Percentiles rank a stretch among this genome's conserved stretches.
Conservation (phyloP, 805 yeast genomes). For the Yarrowia porcina region DNA sequence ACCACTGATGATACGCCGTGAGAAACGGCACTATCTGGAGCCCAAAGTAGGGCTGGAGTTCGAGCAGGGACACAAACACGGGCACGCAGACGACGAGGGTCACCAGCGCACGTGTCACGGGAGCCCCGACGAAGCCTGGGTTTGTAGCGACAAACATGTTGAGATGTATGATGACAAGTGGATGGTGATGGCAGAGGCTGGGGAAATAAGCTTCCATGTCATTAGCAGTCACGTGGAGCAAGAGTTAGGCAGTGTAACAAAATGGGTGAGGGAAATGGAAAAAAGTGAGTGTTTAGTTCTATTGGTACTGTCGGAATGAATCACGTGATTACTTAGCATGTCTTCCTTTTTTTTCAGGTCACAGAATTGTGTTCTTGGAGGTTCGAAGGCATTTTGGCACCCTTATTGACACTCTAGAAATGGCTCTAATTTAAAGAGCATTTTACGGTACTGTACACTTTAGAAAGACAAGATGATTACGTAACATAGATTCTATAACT, state of each 20-base stretch:
- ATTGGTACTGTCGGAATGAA: too few relatives aligned
- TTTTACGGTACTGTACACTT: too few relatives aligned
- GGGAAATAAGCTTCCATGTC: conserved; percentile 8
- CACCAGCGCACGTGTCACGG: conserved; percentile 38
- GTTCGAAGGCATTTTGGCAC: too few relatives aligned
- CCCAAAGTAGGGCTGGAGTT: conserved; percentile 40
- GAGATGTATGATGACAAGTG: not conserved
- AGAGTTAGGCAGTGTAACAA: not conserved
- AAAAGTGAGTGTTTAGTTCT: too few relatives aligned
- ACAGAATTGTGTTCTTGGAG: too few relatives aligned
- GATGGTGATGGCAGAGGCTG: too few relatives aligned
- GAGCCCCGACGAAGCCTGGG: conserved; percentile 41
- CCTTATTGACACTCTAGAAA: too few relatives aligned
- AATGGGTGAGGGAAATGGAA: not conserved
- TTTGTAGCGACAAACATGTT: conserved; percentile 41
- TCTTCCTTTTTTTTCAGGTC: too few relatives aligned
- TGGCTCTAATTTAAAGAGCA: too few relatives aligned
- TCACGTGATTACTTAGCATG: too few relatives aligned
- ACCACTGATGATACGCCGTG: conserved; percentile 39
- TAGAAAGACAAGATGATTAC: too few relatives aligned
- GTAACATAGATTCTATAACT: too few relatives aligned
- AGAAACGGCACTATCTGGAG: conserved; percentile 40
- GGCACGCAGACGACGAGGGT: conserved; percentile 35
- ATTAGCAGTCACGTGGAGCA: not conserved
- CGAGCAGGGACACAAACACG: conserved; percentile 39